phyloP scores from a whole-genome alignment of 331 rosid species.

The Pyracantha coccinea region DNA sequence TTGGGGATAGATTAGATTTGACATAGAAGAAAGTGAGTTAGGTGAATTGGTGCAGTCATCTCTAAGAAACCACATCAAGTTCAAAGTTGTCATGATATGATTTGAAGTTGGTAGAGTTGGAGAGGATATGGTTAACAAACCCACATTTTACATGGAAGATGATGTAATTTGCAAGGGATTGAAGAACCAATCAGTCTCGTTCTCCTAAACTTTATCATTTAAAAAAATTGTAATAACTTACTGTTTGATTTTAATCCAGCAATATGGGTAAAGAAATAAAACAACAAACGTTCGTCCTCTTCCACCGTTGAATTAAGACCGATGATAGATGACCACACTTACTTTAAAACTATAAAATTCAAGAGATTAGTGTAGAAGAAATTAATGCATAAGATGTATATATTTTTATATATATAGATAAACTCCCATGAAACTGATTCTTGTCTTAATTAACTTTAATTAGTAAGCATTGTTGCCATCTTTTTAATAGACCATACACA shows the following conservation, averaged over 20 bases:
- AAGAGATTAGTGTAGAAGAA: too few relatives aligned
- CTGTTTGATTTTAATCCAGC: too few relatives aligned
- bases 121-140: not conserved
- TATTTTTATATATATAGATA: too few relatives aligned
- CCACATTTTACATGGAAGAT: not conserved
- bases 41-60: conserved; percentile 19
- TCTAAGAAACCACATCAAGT: conserved; percentile 7
- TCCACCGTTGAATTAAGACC: too few relatives aligned
- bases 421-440: conserved; percentile 18
- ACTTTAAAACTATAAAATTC: too few relatives aligned
- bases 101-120: conserved; percentile 13
- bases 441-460: not conserved
- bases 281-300: too few relatives aligned
- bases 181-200: not conserved
- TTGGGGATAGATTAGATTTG: not conserved
- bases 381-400: too few relatives aligned
- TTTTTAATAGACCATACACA: not conserved
- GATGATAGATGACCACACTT: too few relatives aligned
- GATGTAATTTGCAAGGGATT: not conserved
- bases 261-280: too few relatives aligned
- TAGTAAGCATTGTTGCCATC: not conserved
- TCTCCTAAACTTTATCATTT: too few relatives aligned
- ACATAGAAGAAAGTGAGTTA: not conserved
- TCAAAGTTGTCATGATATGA: conserved; percentile 24
- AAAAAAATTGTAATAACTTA: too few relatives aligned